Evolutionary conservation across 2,329 filamentous ascomycete species (phyloP), one percentile per base, ranked within the genome.

Genomic region (Tolypocladium endophyticum): DNA sequence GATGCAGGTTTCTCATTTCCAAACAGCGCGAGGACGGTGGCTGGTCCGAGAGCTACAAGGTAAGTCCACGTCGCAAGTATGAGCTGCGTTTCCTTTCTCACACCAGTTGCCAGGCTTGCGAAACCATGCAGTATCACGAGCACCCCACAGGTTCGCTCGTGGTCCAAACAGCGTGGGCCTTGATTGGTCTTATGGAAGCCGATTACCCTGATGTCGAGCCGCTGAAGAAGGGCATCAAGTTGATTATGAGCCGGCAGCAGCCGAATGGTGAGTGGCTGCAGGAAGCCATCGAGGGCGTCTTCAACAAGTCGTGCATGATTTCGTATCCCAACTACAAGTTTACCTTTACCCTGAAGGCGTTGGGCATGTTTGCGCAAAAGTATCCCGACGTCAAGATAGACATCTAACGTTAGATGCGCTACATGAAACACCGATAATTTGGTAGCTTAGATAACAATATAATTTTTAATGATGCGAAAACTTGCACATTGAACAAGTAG

Each of bases 241-340:
- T 99, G 67, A 83, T 99, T 63, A 93, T 97, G 87, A 76, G 81
- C 36, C 83, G 93, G 56, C 94, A 99, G 77, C 87, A 91, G 73
- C 71, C 79, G 3, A 96, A 96, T 69, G 94, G 94, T 39, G 92
- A 97, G 76, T 99, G 94, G 94, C 72, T 89, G 65, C 92, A 97
- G 71, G 94, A 97, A 74, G 87, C 89, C 0, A 97, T 99, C 67
- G 94, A 99, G 73, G 94, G 94, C 2, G 94, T 99, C 14, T 99
- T 99, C 76, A 99, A 99, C 76, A 96, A 97, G 79, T 94, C 87
- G 69, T 97, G 93, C 80, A 97, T 97, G 91, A 99, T 99, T 65
- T 94, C 91, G 0, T 99, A 99, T 70, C 93, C 93, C 52, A 99
- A 99, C 79, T 99, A 99, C 80, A 99, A 97, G 78, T 94, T 96